Evolutionary conservation across 2,329 filamentous ascomycete genomes (phyloP).

Genomic region (Eutypella sp.): DNA sequence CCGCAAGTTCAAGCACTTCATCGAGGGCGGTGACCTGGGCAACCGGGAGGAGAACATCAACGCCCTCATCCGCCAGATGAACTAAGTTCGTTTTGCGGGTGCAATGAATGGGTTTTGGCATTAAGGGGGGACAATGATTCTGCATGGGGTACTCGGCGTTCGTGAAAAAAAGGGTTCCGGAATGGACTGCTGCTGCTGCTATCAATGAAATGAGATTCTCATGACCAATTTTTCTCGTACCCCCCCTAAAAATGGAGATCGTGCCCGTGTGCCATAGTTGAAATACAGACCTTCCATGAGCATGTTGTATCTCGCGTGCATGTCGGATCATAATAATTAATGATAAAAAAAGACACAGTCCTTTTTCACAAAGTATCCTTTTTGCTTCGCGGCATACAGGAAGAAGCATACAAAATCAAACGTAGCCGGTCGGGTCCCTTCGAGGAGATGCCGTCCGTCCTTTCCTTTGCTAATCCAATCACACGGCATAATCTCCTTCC

Average conservation of each 20-base stretch:
- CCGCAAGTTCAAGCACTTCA: constrained; percentile 98
- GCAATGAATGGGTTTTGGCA: constrained; percentile 25
- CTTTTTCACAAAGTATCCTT: no score
- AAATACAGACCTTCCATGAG: constrained; percentile 1
- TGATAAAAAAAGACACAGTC: no score
- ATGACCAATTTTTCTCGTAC: constrained; percentile 26
- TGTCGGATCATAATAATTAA: no score
- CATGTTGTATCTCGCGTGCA: constrained; percentile 1
- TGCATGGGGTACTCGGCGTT: constrained; percentile 30
- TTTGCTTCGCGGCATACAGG: no score
- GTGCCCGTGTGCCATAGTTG: background rate
- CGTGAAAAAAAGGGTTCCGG: constrained; percentile 23
- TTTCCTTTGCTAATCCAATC: no score
- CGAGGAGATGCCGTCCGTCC: no score
- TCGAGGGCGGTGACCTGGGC: constrained; percentile 96
- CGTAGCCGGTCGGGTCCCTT: no score
- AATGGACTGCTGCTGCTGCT: constrained; percentile 22
- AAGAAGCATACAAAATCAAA: no score
- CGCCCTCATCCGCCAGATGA: constrained; percentile 94
- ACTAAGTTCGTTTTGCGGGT: constrained; percentile 58
- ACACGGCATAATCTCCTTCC: no score
- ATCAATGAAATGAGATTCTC: constrained; percentile 30
- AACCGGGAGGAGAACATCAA: constrained; percentile 99
- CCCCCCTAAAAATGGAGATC: constrained; percentile 7
- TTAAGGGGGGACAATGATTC: constrained; percentile 27